These are phyloP conservation scores for Pichia ethanolica DNA, from an alignment of 805 yeast genomes.

Conservation along the genomic window DNA sequence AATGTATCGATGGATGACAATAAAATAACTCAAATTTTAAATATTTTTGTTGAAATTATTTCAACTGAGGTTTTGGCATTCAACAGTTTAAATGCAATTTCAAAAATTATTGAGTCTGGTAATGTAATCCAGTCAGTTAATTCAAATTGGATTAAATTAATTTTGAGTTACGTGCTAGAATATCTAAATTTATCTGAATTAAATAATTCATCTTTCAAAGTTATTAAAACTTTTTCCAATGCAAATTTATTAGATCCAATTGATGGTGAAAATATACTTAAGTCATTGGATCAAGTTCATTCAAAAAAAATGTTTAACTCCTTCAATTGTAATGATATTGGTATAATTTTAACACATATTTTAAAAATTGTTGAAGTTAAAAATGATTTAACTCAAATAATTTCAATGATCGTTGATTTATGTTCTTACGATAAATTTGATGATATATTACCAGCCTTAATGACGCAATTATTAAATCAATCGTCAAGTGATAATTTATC, in stretches of 20 bases:
- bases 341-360: constrained; percentile 12
- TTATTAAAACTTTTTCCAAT: constrained; percentile 10
- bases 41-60: constrained; percentile 20
- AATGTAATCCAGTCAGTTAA: not conserved
- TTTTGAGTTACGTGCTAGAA: constrained; percentile 14
- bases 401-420: constrained; percentile 14
- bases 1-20: constrained; percentile 9
- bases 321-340: constrained; percentile 7
- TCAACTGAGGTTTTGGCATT: constrained; percentile 24
- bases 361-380: constrained; percentile 1
- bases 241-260: constrained; percentile 7
- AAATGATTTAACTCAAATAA: constrained; percentile 5
- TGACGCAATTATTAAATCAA: constrained; percentile 14
- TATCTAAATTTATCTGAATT: constrained; percentile 18
- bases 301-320: constrained; percentile 10
- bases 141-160: constrained; percentile 15
- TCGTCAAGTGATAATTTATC: constrained; percentile 11
- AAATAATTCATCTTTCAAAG: constrained; percentile 13
- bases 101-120: constrained; percentile 12
- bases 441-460: constrained; percentile 15
- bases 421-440: constrained; percentile 13
- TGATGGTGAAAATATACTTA: constrained; percentile 6
- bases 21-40: constrained; percentile 6
- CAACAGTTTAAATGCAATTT: constrained; percentile 18
- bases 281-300: constrained; percentile 6